phyloP scores from a whole-genome alignment of 2,329 filamentous ascomycete species.

The Aspergillus piperis region DNA sequence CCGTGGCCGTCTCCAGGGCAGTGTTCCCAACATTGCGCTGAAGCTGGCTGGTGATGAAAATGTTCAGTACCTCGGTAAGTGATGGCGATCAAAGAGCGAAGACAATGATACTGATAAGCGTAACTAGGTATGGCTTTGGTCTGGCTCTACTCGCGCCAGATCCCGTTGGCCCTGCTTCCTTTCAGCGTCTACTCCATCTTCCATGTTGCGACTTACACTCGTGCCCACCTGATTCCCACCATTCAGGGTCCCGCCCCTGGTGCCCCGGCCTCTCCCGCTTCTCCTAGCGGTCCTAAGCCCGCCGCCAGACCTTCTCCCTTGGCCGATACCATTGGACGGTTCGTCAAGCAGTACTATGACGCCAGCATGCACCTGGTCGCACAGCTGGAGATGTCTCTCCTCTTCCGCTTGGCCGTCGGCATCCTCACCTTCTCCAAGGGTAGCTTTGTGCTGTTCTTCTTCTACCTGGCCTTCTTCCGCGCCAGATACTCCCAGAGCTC shows the following conservation, averaged over 20 bases:
- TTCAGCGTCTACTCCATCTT: constrained; percentile 98
- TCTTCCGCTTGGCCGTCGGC: constrained; percentile 77
- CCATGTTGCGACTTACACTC: constrained; percentile 95
- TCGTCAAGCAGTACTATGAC: constrained; percentile 98
- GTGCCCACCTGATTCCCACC: constrained; percentile 88
- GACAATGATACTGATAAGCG: constrained; percentile 6
- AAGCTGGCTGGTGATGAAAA: constrained; percentile 85
- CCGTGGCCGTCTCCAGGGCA: constrained; percentile 71
- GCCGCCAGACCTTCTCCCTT: constrained; percentile 59
- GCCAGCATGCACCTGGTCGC: constrained; percentile 92
- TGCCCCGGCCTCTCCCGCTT: constrained; percentile 56
- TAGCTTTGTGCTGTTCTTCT: constrained; percentile 80
- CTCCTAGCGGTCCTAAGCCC: constrained; percentile 55
- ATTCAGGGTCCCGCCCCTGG: constrained; percentile 65
- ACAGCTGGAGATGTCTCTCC: constrained; percentile 81
- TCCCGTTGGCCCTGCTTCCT: constrained; percentile 85
- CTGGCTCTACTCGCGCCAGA: constrained; percentile 90
- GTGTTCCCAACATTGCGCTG: constrained; percentile 62
- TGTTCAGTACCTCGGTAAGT: constrained; percentile 91
- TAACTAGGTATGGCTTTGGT: constrained; percentile 81
- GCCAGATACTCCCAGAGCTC: constrained; percentile 85
- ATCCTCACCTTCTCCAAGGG: constrained; percentile 86
- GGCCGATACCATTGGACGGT: constrained; percentile 81
- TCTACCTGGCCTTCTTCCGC: constrained; percentile 93
- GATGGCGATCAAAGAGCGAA: not conserved